Conservation (phyloP, 805 yeast genomes). For the Starmerella floris region DNA sequence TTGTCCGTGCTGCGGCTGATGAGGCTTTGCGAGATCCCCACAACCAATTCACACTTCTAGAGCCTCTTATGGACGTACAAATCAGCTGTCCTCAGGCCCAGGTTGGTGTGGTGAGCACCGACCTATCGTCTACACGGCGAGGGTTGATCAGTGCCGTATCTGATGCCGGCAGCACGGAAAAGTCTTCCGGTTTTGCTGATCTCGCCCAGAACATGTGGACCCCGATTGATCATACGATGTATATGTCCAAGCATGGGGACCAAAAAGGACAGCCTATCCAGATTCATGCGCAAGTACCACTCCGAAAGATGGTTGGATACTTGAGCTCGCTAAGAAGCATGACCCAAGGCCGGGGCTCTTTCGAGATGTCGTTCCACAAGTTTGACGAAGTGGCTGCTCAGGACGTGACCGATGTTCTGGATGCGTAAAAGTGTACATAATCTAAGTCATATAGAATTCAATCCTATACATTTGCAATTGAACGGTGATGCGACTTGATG, state of each 20-base stretch:
- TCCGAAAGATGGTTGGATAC: conserved; percentile 84
- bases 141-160: conserved; percentile 63
- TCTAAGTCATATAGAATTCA: no score
- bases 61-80: conserved; percentile 73
- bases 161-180: conserved; percentile 36
- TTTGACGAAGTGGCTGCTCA: conserved; percentile 56
- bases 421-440: background rate
- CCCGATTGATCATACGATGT: conserved; percentile 25
- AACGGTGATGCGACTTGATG: no score
- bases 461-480: no score
- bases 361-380: conserved; percentile 62
- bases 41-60: conserved; percentile 44
- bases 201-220: conserved; percentile 45
- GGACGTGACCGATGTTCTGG: conserved; percentile 27
- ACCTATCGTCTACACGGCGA: conserved; percentile 61
- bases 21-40: conserved; percentile 27
- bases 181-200: conserved; percentile 17
- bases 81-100: conserved; percentile 51
- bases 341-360: conserved; percentile 81
- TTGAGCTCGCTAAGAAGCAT: conserved; percentile 60
- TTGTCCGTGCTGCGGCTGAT: conserved; percentile 35
- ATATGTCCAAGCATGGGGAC: conserved; percentile 31
- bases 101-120: conserved; percentile 74
- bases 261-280: conserved; percentile 23
- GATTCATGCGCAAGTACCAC: conserved; percentile 69